These are phyloP conservation scores for Fusarium zealandicum DNA, from an alignment of 2,329 filamentous ascomycete species.

Conservation along the genomic window DNA sequence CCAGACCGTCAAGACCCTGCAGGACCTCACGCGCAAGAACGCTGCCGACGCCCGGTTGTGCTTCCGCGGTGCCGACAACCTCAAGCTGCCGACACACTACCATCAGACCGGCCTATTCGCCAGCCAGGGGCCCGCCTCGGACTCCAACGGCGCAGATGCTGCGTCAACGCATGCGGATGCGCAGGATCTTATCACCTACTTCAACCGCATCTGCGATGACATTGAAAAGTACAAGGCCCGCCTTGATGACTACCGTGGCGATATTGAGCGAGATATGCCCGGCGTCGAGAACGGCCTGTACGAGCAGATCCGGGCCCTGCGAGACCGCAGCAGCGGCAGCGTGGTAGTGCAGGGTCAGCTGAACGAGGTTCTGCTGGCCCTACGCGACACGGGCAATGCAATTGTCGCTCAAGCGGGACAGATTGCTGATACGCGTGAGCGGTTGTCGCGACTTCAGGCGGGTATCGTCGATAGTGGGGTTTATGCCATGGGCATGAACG, in stretches of 20 bases:
- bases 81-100: constrained; percentile 70
- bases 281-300: constrained; percentile 57
- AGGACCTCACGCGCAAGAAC: constrained; percentile 66
- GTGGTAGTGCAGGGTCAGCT: constrained; percentile 49
- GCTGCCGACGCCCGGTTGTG: constrained; percentile 73
- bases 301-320: constrained; percentile 50
- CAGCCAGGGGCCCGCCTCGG: constrained; percentile 41
- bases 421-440: constrained; percentile 53
- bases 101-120: constrained; percentile 57
- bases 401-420: constrained; percentile 53
- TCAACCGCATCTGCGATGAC: constrained; percentile 54
- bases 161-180: constrained; percentile 49
- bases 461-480: constrained; percentile 50
- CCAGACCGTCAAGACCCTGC: constrained; percentile 68
- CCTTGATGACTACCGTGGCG: constrained; percentile 54
- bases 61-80: constrained; percentile 77
- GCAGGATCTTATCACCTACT: constrained; percentile 55
- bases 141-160: constrained; percentile 44
- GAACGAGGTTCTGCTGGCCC: constrained; percentile 48
- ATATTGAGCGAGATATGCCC: constrained; percentile 57
- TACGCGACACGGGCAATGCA: constrained; percentile 51
- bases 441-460: constrained; percentile 51
- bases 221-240: constrained; percentile 54
- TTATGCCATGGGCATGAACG: constrained; percentile 46
- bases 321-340: constrained; percentile 45